A percentile compares a stretch with the other conserved stretches of the same genome.
Evolutionary conservation across 176 grass and related monocot genomes (phyloP).

Genomic region (Cenchrus americanus): DNA sequence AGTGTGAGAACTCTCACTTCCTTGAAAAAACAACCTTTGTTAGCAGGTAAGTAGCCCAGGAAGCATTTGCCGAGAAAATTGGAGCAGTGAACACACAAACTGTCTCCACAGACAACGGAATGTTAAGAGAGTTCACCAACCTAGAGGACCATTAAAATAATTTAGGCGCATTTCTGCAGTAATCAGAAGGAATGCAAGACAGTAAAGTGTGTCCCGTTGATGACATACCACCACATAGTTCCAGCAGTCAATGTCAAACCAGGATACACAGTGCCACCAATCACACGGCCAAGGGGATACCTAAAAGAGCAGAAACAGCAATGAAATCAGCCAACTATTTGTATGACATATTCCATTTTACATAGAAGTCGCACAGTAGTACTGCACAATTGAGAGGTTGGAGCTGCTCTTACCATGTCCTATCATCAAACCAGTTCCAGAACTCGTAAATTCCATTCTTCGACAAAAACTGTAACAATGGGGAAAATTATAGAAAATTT

Average conservation of each 20-base stretch:
- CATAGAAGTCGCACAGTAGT: background rate
- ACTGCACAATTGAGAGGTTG: background rate
- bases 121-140: conserved; percentile 89
- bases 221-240: conserved; percentile 87
- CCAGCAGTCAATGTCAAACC: conserved; percentile 96
- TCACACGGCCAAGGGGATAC: conserved; percentile 99
- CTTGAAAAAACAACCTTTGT: conserved; percentile 70
- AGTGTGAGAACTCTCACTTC: conserved; percentile 20
- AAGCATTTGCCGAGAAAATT: conserved; percentile 92
- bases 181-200: background rate
- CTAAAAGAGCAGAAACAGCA: conserved; percentile 46
- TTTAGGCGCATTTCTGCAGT: conserved; percentile 39
- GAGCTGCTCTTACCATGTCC: conserved; percentile 72
- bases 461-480: conserved; percentile 79
- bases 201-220: background rate
- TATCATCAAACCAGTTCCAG: conserved; percentile 99
- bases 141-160: conserved; percentile 49
- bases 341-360: background rate
- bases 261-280: conserved; percentile 95
- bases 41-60: conserved; percentile 96
- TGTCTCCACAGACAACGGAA: conserved; percentile 94
- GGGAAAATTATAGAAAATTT: conserved; percentile 35
- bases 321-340: background rate
- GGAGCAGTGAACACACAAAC: conserved; percentile 99
- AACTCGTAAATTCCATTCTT: conserved; percentile 99